These are phyloP conservation scores for Ophiocordyceps unilateralis DNA, from an alignment of 2,329 filamentous ascomycete species.

Conservation along the genomic window DNA sequence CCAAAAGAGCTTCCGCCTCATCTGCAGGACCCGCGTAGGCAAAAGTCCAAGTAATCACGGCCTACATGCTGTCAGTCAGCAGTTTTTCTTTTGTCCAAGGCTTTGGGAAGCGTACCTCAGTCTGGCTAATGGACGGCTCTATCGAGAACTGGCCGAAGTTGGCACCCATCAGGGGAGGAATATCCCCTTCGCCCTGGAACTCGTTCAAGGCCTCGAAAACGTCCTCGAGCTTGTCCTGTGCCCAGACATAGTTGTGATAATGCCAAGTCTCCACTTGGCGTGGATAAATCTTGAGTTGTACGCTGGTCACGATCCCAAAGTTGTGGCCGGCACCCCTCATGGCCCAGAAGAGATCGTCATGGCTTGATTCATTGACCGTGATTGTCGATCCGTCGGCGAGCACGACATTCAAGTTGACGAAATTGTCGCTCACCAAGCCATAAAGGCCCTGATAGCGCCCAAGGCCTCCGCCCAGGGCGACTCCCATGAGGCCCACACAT, in stretches of 20 bases:
- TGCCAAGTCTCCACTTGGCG: slow-evolving; percentile 6
- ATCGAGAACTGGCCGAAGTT: slow-evolving; percentile 4
- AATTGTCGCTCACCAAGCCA: slow-evolving; percentile 16
- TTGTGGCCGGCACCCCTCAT: slow-evolving; percentile 16
- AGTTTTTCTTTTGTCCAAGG: background rate
- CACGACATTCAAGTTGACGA: slow-evolving; percentile 15
- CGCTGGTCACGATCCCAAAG: slow-evolving; percentile 15
- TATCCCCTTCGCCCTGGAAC: slow-evolving; percentile 3
- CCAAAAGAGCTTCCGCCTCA: slow-evolving; percentile 7
- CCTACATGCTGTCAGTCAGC: background rate
- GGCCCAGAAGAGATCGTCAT: slow-evolving; percentile 18
- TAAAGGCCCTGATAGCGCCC: slow-evolving; percentile 13
- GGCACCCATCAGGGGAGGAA: slow-evolving; percentile 4
- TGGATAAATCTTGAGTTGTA: slow-evolving; percentile 15
- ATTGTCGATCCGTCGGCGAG: slow-evolving; percentile 11
- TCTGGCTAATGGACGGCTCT: background rate
- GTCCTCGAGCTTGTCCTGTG: slow-evolving; percentile 6
- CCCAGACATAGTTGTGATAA: slow-evolving; percentile 8
- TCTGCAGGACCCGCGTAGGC: slow-evolving; percentile 6
- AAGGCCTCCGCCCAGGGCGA: slow-evolving; percentile 14
- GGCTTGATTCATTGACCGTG: slow-evolving; percentile 6
- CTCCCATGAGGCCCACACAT: slow-evolving; percentile 12
- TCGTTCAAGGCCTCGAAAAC: slow-evolving; percentile 7
- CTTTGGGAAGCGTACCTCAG: slow-evolving; percentile 1
- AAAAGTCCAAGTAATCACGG: slow-evolving; percentile 8